phyloP scores from a whole-genome alignment of 768 basidiomycete genomes.

The Zangia roseola region DNA sequence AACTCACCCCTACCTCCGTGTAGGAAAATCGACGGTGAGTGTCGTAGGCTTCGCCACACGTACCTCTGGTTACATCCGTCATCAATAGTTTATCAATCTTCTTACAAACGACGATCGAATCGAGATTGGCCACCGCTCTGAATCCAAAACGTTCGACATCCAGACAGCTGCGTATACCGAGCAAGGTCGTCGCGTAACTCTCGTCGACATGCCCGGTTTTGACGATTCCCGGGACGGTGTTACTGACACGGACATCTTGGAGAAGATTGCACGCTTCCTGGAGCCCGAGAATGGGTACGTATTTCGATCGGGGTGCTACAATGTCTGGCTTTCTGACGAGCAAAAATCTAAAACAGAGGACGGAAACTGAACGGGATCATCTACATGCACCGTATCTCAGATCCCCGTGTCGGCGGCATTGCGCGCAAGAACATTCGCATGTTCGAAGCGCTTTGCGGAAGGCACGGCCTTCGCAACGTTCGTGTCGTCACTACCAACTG shows the following conservation, averaged over 20 bases:
- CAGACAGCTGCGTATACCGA: not conserved
- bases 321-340: not conserved
- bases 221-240: constrained; percentile 11
- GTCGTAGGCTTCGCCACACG: not conserved
- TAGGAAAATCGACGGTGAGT: constrained; percentile 12
- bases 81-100: constrained; percentile 3
- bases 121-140: constrained; percentile 5
- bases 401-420: constrained; percentile 43
- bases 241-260: constrained; percentile 22
- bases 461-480: constrained; percentile 41
- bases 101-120: constrained; percentile 8
- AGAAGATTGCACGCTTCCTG: constrained; percentile 8
- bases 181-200: constrained; percentile 3
- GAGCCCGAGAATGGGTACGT: constrained; percentile 1
- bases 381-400: constrained; percentile 47
- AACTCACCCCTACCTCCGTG: not conserved
- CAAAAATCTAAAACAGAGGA: not conserved
- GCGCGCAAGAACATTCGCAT: constrained; percentile 42
- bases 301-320: not conserved
- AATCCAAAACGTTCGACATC: constrained; percentile 8
- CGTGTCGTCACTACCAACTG: constrained; percentile 49
- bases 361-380: constrained; percentile 41
- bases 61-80: not conserved
- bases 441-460: constrained; percentile 47
- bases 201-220: constrained; percentile 18